Percentiles rank a stretch among this genome's conserved stretches.
These are phyloP conservation scores for Zygotorulaspora danielsina DNA, from an alignment of 805 yeast genomes.

Conservation along the genomic window DNA sequence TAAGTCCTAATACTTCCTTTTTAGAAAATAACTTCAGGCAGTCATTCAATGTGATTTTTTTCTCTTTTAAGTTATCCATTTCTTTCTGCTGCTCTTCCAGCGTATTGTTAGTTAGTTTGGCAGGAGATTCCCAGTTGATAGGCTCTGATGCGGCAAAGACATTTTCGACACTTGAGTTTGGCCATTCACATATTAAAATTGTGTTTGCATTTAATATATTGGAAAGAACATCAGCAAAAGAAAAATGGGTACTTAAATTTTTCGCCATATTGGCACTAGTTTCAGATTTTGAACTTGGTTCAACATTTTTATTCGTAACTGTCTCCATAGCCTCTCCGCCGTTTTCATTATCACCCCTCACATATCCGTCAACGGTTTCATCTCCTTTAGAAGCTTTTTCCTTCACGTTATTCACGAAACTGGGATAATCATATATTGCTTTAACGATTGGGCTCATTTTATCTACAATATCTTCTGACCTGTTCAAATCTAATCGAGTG, in stretches of 20 bases:
- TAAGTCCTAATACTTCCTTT: conserved; percentile 80
- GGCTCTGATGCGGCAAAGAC: conserved; percentile 51
- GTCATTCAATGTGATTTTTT: conserved; percentile 58
- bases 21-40: conserved; percentile 71
- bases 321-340: not conserved
- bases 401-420: not conserved
- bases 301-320: not conserved
- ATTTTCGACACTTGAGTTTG: conserved; percentile 41
- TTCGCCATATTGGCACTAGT: not conserved
- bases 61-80: conserved; percentile 31
- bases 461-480: conserved; percentile 18
- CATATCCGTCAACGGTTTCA: not conserved
- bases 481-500: conserved; percentile 15
- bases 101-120: conserved; percentile 48
- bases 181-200: conserved; percentile 68
- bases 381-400: not conserved
- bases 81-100: conserved; percentile 44
- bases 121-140: conserved; percentile 55
- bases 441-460: conserved; percentile 16
- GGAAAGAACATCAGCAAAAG: conserved; percentile 9
- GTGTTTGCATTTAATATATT: conserved; percentile 33
- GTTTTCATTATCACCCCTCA: not conserved
- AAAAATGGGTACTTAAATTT: not conserved
- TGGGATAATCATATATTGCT: conserved; percentile 28
- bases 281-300: conserved; percentile 3